Base-by-base conservation (phyloP, 495 filamentous ascomycete species). In the Lentithecium fluviatile region DNA sequence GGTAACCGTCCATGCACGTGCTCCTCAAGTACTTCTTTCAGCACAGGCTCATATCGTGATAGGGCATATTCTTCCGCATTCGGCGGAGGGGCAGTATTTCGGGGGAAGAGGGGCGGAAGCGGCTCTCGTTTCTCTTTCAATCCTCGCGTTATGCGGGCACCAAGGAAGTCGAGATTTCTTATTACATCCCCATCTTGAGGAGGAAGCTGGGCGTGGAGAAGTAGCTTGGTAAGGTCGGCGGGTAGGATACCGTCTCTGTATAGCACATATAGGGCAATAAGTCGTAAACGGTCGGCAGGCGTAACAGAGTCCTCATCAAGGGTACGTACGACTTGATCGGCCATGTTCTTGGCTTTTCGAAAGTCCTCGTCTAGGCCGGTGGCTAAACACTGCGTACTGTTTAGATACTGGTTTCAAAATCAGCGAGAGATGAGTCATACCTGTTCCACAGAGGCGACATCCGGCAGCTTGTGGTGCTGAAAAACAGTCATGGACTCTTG, bases 401-500 rank as follows among this genome's bases (percentile, higher is more conserved):
- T 56, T 19, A 24, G 38, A 62, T 52, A 71, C 67, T 20, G 48
- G 32, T 26, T 20, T 12, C 46, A 23, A 25, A 56, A 8, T 62
- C 10, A 13, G 0, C 29, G 4, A 7, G 21, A 38, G 40, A 40
- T 17, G 15, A 36, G n/a, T n/a, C 1, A 20, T 58, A 83, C 82
- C 76, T 89, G 87, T 70, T 98, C 93, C 2, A 90, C 81, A 1
- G 88, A 86, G 45, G 90, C 93, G 58, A 97, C 79, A 67, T 97
- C 95, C 42, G 85, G 79, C 5, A 98, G 80, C 67, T 96, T 96
- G 64, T 85, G 82, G 19, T 83, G 75, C 68, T 95, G 84, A 67
- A 97, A 98, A 43, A 86, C 80, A 58, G 88, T 89, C 94, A 97
- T 97, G 63, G 90, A 93, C 68, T 96, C 92, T 69, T 96, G 88